phyloP scores from a whole-genome alignment of 2,329 filamentous ascomycete species.

The Colletotrichum costaricense region DNA sequence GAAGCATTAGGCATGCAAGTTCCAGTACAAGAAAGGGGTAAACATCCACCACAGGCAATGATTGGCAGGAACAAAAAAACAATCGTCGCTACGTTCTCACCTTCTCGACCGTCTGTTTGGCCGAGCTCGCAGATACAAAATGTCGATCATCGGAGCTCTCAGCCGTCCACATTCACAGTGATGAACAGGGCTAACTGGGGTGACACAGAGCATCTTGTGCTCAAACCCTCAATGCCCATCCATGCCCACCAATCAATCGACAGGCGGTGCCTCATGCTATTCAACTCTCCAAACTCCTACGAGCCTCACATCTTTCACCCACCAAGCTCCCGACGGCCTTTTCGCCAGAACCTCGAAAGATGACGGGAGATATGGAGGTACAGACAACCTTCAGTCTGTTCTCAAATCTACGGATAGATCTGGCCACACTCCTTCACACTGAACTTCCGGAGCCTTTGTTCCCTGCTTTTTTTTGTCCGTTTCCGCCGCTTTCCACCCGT shows the following conservation, averaged over 20 bases:
- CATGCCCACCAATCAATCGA: not conserved
- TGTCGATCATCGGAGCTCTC: not conserved
- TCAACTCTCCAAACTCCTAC: not conserved
- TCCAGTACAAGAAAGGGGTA: not conserved
- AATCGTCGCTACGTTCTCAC: not conserved
- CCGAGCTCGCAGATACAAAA: not conserved
- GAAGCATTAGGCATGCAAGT: not conserved
- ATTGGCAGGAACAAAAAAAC: not conserved
- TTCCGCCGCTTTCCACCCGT: not conserved
- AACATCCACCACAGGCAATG: not conserved
- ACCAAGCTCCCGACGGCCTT: not conserved
- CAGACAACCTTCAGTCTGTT: not conserved
- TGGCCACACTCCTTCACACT: not conserved
- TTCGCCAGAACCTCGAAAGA: not conserved
- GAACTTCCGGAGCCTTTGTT: not conserved
- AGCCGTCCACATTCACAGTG: not conserved
- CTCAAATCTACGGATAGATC: no score
- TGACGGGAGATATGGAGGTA: not conserved
- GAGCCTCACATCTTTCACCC: not conserved
- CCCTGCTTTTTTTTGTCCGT: not conserved
- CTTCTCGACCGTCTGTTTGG: not conserved
- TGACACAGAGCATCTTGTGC: not conserved
- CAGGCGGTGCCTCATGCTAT: no score
- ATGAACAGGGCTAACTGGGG: not conserved
- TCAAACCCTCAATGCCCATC: not conserved